A percentile compares a stretch with the other conserved stretches of the same genome.
These are phyloP conservation scores for Tuber indicum DNA, from an alignment of 495 filamentous ascomycete species.

Conservation along the genomic window DNA sequence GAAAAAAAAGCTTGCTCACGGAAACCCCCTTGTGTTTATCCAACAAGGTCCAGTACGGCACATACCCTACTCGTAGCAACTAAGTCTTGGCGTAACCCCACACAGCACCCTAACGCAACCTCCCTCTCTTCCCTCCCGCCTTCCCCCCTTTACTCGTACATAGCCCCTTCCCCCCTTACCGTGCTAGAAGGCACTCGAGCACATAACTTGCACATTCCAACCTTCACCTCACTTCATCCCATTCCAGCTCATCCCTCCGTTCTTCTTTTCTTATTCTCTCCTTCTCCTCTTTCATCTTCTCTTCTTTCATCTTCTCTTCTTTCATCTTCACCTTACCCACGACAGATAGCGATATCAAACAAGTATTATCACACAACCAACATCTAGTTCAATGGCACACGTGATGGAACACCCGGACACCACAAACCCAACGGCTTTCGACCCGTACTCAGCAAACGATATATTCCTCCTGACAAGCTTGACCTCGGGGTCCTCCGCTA, in stretches of 20 bases:
- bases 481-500: constrained; percentile 45
- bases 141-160: neutral
- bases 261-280: constrained; percentile 11
- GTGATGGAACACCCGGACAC: constrained; percentile 33
- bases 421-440: constrained; percentile 33
- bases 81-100: constrained; percentile 2
- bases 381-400: neutral
- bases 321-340: neutral
- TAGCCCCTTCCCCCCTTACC: neutral
- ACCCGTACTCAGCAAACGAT: constrained; percentile 30
- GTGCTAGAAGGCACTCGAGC: neutral
- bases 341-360: neutral
- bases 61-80: neutral
- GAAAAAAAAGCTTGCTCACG: neutral
- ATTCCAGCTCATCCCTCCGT: constrained; percentile 3
- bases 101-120: neutral
- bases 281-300: neutral
- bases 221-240: neutral
- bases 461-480: constrained; percentile 41
- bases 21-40: neutral
- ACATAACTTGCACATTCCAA: neutral
- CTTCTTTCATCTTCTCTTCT: neutral
- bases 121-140: neutral
- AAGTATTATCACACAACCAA: constrained; percentile 9
- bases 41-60: neutral